Conservation (phyloP, 805 yeast species). For the Hagleromyces aurorensis region DNA sequence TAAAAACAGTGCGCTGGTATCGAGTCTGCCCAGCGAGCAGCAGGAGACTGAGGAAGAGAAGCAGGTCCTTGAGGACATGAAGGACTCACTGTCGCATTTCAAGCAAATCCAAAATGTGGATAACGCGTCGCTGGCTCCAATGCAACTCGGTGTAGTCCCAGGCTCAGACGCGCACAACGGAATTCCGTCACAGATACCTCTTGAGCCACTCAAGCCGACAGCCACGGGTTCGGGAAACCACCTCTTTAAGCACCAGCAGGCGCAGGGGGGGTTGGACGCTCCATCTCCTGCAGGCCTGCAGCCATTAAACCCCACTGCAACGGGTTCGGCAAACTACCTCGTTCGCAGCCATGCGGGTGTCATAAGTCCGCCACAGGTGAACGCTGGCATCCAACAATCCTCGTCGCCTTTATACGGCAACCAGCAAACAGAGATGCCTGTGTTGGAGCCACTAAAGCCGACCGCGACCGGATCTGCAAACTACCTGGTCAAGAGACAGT, state of each 20-base stretch:
- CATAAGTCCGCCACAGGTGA: not conserved
- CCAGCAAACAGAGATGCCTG: slow-evolving; percentile 1
- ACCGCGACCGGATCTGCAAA: slow-evolving; percentile 32
- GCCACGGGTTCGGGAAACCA: slow-evolving; percentile 31
- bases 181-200: slow-evolving; percentile 13
- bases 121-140: slow-evolving; percentile 31
- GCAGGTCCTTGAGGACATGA: slow-evolving; percentile 66
- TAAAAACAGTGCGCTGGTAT: slow-evolving; percentile 21
- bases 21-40: slow-evolving; percentile 27
- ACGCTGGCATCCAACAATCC: slow-evolving; percentile 1
- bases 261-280: not conserved
- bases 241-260: slow-evolving; percentile 19
- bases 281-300: slow-evolving; percentile 6
- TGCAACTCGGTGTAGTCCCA: slow-evolving; percentile 2
- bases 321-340: slow-evolving; percentile 35
- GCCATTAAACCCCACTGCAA: slow-evolving; percentile 33
- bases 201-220: slow-evolving; percentile 30
- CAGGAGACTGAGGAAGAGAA: slow-evolving; percentile 53
- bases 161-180: slow-evolving; percentile 1
- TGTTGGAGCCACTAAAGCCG: slow-evolving; percentile 28
- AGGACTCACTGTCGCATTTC: slow-evolving; percentile 65
- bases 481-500: slow-evolving; percentile 25
- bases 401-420: slow-evolving; percentile 7
- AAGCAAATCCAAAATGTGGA: slow-evolving; percentile 68
- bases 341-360: slow-evolving; percentile 19